phyloP scores from a whole-genome alignment of 371 early-diverging fungal species.

The Syncephalastrum contaminatum region DNA sequence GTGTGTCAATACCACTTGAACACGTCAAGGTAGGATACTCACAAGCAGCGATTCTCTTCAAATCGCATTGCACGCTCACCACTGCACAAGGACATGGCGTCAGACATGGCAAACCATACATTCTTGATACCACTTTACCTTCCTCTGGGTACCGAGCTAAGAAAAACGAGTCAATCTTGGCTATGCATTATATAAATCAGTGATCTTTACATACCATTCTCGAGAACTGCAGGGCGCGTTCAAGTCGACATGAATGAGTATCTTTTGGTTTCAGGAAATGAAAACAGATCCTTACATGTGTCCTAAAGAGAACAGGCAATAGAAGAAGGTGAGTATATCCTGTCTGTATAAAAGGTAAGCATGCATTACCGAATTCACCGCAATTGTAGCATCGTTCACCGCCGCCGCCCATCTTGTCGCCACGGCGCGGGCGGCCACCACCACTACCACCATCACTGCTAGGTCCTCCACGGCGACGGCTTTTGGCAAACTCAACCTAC shows the following conservation, averaged over 20 bases:
- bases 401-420: neutral
- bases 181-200: conserved; percentile 1
- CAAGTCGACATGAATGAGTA: neutral
- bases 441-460: too few species aligned
- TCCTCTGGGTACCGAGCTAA: conserved; percentile 39
- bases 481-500: conserved; percentile 21
- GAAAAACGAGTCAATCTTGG: neutral
- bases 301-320: conserved; percentile 18
- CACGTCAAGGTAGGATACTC: conserved; percentile 12
- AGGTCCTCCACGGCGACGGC: conserved; percentile 6
- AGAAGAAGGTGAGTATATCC: neutral
- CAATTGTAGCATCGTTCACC: conserved; percentile 44
- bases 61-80: conserved; percentile 47
- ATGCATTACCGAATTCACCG: conserved; percentile 35
- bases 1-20: neutral
- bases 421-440: conserved; percentile 1
- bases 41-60: conserved; percentile 44
- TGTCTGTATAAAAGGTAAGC: neutral
- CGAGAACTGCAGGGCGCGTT: conserved; percentile 7
- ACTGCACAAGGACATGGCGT: conserved; percentile 10
- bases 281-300: conserved; percentile 34
- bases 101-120: neutral
- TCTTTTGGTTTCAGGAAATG: neutral
- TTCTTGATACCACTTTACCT: conserved; percentile 17
- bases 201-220: conserved; percentile 31